phyloP scores from a whole-genome alignment of 305 asterid species.

The Fraxinus xanthoxyloides region DNA sequence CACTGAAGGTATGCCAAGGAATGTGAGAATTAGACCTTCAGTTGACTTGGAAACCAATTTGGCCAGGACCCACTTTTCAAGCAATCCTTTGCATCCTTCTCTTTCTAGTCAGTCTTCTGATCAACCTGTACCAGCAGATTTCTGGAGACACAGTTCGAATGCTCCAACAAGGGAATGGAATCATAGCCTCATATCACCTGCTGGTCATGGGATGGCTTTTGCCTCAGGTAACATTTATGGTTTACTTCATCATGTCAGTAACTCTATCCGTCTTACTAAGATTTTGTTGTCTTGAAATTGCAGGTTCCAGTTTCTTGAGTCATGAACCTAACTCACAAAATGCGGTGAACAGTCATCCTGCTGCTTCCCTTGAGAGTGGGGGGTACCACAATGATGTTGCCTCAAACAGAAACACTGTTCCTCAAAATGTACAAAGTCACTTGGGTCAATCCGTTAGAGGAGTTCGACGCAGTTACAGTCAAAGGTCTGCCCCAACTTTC shows the following conservation, averaged over 20 bases:
- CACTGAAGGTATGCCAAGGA: slow-evolving; percentile 50
- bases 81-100: slow-evolving; percentile 39
- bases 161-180: slow-evolving; percentile 51
- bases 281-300: slow-evolving; percentile 23
- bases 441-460: slow-evolving; percentile 50
- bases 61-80: slow-evolving; percentile 41
- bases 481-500: slow-evolving; percentile 46
- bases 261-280: slow-evolving; percentile 4
- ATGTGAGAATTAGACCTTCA: slow-evolving; percentile 62
- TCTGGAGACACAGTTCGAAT: slow-evolving; percentile 47
- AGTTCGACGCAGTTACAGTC: slow-evolving; percentile 48
- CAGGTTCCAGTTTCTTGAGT: slow-evolving; percentile 52
- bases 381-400: slow-evolving; percentile 42
- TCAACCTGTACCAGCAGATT: slow-evolving; percentile 39
- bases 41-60: slow-evolving; percentile 43
- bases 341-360: slow-evolving; percentile 36
- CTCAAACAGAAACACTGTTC: slow-evolving; percentile 39
- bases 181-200: slow-evolving; percentile 38
- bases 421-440: slow-evolving; percentile 40
- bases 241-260: slow-evolving; percentile 6
- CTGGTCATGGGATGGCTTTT: slow-evolving; percentile 45
- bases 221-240: slow-evolving; percentile 48
- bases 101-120: slow-evolving; percentile 35
- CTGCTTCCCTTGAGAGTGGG: slow-evolving; percentile 44
- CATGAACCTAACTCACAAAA: slow-evolving; percentile 45